phyloP scores from a whole-genome alignment of 2,329 filamentous ascomycete species.

The Trichoderma citrinoviride region DNA sequence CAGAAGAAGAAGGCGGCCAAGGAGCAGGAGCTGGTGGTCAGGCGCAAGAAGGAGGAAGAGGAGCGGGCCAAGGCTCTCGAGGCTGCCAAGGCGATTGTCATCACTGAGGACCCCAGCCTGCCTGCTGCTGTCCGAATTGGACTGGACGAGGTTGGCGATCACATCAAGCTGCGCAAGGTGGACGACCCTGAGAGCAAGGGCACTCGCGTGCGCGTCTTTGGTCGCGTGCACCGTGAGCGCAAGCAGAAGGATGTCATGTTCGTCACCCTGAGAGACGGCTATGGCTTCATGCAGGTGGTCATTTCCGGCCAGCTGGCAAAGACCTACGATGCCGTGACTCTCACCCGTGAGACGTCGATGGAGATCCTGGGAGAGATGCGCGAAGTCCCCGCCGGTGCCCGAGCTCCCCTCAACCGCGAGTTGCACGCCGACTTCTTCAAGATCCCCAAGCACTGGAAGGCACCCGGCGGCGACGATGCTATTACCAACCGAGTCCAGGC shows the following conservation, averaged over 20 bases:
- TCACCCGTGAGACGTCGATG: slow-evolving; percentile 85
- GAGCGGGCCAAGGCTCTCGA: slow-evolving; percentile 50
- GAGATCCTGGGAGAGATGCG: slow-evolving; percentile 80
- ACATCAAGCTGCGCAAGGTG: slow-evolving; percentile 34
- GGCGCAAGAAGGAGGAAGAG: slow-evolving; percentile 26
- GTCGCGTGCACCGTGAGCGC: slow-evolving; percentile 77
- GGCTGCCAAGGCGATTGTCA: slow-evolving; percentile 72
- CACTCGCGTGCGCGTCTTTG: slow-evolving; percentile 73
- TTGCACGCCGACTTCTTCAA: slow-evolving; percentile 87
- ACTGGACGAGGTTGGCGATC: slow-evolving; percentile 32
- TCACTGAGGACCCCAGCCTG: slow-evolving; percentile 61
- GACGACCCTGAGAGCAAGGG: slow-evolving; percentile 54
- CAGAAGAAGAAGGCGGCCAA: slow-evolving; percentile 28
- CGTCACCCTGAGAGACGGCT: slow-evolving; percentile 80
- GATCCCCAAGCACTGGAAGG: slow-evolving; percentile 63
- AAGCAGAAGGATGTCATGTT: slow-evolving; percentile 78
- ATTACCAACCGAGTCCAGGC: slow-evolving; percentile 74
- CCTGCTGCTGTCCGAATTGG: slow-evolving; percentile 78
- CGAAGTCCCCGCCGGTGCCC: slow-evolving; percentile 72
- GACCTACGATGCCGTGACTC: slow-evolving; percentile 85
- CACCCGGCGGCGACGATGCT: slow-evolving; percentile 83
- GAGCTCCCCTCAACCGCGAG: slow-evolving; percentile 81
- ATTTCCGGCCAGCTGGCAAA: slow-evolving; percentile 76
- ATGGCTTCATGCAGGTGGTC: slow-evolving; percentile 40
- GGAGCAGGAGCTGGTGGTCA: slow-evolving; percentile 25